Evolutionary conservation across 2,329 filamentous ascomycete genomes (phyloP), one percentile per base, ranked within the genome.

Genomic region (Trichoderma koningiopsis): DNA sequence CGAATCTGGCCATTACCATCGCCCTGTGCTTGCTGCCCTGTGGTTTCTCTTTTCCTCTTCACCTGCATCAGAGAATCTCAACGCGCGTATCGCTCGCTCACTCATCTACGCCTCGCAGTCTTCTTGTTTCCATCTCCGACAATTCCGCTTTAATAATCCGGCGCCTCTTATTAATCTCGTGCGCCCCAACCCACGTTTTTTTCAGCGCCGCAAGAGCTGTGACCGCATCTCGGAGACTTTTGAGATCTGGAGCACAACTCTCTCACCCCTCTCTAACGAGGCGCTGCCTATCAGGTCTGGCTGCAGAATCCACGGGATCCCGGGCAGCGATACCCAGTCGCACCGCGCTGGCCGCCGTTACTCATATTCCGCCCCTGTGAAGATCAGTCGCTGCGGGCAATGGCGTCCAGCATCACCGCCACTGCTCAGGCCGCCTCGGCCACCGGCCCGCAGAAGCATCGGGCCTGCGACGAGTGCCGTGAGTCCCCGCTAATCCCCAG

Each of bases 401-500:
- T 78, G 77, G 65, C 65, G 35, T 65, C 72, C 40, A 68, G 73
- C 57, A n/a, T 43, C 19, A 19, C 16, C 16, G 37, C 40, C 19
- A 71, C 72, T 24, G 13, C 65, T 10, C 52, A 62, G 67, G 64
- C 70, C 60, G 35, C 60, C 22, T 66, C 70, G 35, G 64, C 64
- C 27, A 64, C 71, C 55, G 73, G 72, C 62, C 72, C 78, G 70
- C 75, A 81, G 70, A 90, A 71, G 75, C 87, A 86, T 71, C 84
- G 87, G 59, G 88, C 88, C 71, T 91, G 89, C 77, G 89, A 91
- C 77, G 88, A 90, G 77, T 91, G 89, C 79, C 84, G 89, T 91
- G 83, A 79, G 87, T 70, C 59, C 63, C 60, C 52, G 47, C 52
- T 37, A 43, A 19, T 19, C 27, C 29, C 61, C 68, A 22, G 13